A percentile compares a stretch with the other conserved stretches of the same genome.
Conservation (phyloP, 2,329 filamentous ascomycete species). For the Paecilomyces niveus region DNA sequence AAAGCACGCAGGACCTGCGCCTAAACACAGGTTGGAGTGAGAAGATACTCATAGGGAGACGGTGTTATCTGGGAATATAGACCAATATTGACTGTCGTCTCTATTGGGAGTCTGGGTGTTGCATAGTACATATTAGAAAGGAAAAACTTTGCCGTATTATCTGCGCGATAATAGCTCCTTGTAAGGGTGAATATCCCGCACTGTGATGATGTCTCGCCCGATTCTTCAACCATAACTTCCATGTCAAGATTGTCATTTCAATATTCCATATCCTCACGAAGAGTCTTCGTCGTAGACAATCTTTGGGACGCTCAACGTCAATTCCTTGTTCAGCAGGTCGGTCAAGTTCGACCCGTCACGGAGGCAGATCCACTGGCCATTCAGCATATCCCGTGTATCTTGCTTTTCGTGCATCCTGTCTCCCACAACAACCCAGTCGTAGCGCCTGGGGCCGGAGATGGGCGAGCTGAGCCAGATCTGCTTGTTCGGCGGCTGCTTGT, state of each 20-base stretch:
- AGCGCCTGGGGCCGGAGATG: constrained; percentile 84
- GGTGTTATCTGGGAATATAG: not conserved
- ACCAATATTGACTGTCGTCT: not conserved
- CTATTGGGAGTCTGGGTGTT: not conserved
- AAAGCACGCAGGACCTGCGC: too few relatives aligned
- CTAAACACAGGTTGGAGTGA: not conserved
- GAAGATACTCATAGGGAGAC: not conserved
- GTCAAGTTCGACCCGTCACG: constrained; percentile 73
- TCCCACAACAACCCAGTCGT: constrained; percentile 71
- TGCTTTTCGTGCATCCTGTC: constrained; percentile 74
- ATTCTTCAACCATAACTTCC: not conserved
- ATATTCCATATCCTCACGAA: not conserved
- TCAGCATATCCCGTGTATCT: constrained; percentile 47
- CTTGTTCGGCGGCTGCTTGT: constrained; percentile 97
- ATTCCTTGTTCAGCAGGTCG: constrained; percentile 66
- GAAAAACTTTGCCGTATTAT: not conserved
- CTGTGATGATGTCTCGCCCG: not conserved
- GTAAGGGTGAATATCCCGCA: not conserved
- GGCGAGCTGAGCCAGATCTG: constrained; percentile 96
- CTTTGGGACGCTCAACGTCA: constrained; percentile 56
- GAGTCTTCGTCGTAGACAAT: constrained; percentile 25
- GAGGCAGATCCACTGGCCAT: constrained; percentile 79
- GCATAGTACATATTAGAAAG: not conserved
- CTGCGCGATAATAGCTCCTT: not conserved
- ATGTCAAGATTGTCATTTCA: not conserved